Conservation (phyloP, 352 stramenopile genomes). For the Phytopythium ostracodes region DNA sequence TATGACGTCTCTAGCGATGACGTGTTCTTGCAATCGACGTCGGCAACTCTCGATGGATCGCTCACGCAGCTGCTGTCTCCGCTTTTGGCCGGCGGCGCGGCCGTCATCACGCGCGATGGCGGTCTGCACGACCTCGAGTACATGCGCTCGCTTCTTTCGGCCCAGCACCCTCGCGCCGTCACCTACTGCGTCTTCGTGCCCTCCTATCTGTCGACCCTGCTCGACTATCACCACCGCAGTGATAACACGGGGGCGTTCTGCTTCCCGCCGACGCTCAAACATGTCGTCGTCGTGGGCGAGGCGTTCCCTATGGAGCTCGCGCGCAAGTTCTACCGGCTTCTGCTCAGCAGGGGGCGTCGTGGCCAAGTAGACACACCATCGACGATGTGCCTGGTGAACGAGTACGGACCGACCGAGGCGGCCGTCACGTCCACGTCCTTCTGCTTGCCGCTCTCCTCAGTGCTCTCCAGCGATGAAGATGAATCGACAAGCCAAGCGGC, state of each 20-base stretch:
- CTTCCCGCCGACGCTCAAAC: conserved; percentile 29
- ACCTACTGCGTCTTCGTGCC: conserved; percentile 55
- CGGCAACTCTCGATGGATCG: conserved; percentile 49
- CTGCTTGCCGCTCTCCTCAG: conserved; percentile 9
- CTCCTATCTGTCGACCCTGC: conserved; percentile 50
- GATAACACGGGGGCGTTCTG: neutral
- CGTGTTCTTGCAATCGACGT: conserved; percentile 63
- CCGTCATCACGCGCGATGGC: conserved; percentile 37
- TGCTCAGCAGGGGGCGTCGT: neutral
- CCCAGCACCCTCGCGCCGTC: conserved; percentile 13
- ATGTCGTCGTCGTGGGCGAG: conserved; percentile 43
- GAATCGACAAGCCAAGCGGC: neutral
- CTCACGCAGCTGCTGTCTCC: conserved; percentile 58
- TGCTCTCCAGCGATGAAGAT: neutral
- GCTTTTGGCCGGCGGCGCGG: conserved; percentile 32
- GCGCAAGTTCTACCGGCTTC: conserved; percentile 38
- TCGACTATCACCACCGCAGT: conserved; percentile 30
- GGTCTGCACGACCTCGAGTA: conserved; percentile 51
- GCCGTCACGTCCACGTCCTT: conserved; percentile 48
- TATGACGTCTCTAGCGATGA: conserved; percentile 50
- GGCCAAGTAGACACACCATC: neutral
- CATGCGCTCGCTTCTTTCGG: conserved; percentile 16
- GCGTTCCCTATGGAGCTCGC: conserved; percentile 42
- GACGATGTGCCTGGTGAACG: conserved; percentile 38
- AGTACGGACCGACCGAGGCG: conserved; percentile 51